Base-by-base conservation (phyloP, 2,329 filamentous ascomycete genomes). In the Monosporascus ibericus region DNA sequence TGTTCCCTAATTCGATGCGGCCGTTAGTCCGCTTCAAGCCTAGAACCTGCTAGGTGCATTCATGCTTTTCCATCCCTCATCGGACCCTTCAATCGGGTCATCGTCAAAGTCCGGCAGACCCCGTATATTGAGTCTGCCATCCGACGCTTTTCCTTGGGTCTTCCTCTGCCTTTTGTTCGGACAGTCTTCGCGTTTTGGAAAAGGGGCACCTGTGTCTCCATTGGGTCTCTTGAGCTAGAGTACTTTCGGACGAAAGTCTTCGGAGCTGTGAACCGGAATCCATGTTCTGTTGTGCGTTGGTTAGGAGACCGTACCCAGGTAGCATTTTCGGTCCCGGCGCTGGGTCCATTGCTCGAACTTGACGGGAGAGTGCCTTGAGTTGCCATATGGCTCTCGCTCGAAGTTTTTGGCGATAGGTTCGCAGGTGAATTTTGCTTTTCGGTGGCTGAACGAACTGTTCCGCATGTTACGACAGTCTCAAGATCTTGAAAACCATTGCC, bases 71-170 rank as follows among this genome's bases (percentile, higher is more conserved):
- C 40, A 57, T 39, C 51, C 42, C 8, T 54, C 52, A 25, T 55
- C 56, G 37, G 56, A 62, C 15, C 65, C 64, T 51, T 66, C 63
- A 37, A 65, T 67, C 25, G 63, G 64, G 48, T 67, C 64, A 5
- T 56, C 63, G 14, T 64, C 53, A 51, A 64, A 64, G 51, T 61
- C 57, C 5, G 64, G 63, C 17, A 67, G 54, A n/a, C 50, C 44
- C 50, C 64, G 60, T 53, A 66, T 66, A 55, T 63, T 52, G n/a
- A 60, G 54, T 46, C 63, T 63, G n/a, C 60, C 63, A 48, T 65
- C 62, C 24, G 25, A 46, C 2, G 56, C 52, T 20, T 30, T 58
- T 56, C 57, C 48, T 57, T 58, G 15, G 39, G 30, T 17, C 53
- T 55, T 44, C 55, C 58, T 59, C 52, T 58, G 47, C 38, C 48